A percentile compares a stretch with the other conserved stretches of the same genome.
These are phyloP conservation scores for Endothia cerciana DNA, from an alignment of 2,329 filamentous ascomycete genomes.

Conservation along the genomic window DNA sequence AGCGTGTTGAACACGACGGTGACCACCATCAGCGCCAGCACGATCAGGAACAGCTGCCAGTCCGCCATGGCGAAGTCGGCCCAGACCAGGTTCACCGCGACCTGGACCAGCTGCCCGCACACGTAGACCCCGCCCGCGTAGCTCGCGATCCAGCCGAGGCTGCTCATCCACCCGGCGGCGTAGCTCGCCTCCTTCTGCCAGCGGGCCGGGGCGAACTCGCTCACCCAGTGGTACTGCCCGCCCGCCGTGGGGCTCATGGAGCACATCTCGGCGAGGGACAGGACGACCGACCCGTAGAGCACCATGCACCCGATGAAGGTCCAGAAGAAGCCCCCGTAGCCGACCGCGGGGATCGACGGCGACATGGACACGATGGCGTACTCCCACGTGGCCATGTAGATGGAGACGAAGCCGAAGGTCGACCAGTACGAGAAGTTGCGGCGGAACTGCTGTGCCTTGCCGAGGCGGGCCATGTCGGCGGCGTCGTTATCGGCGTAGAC, in stretches of 20 bases:
- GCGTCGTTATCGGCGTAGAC: constrained; percentile 16
- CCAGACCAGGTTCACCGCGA: constrained; percentile 15
- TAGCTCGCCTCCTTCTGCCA: constrained; percentile 26
- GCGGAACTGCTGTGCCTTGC: constrained; percentile 31
- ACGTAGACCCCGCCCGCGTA: constrained; percentile 22
- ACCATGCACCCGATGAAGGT: constrained; percentile 31
- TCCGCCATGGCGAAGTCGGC: constrained; percentile 15
- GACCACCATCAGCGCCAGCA: constrained; percentile 21
- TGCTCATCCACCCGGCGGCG: constrained; percentile 27
- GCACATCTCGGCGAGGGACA: constrained; percentile 25
- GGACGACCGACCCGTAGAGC: constrained; percentile 31
- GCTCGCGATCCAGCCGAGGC: constrained; percentile 27
- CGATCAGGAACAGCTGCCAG: constrained; percentile 25
- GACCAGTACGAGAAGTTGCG: constrained; percentile 31
- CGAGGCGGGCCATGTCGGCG: constrained; percentile 25
- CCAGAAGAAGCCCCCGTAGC: constrained; percentile 35
- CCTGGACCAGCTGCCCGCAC: constrained; percentile 25
- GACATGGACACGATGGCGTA: constrained; percentile 32
- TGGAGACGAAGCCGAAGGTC: constrained; percentile 33
- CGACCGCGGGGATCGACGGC: constrained; percentile 29
- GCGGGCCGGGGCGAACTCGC: constrained; percentile 22
- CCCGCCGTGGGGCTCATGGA: constrained; percentile 28
- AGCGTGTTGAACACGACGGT: constrained; percentile 25
- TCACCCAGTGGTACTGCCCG: constrained; percentile 29
- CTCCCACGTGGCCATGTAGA: constrained; percentile 36